Conservation (phyloP, 495 filamentous ascomycete genomes). For the Penicillium herquei region DNA sequence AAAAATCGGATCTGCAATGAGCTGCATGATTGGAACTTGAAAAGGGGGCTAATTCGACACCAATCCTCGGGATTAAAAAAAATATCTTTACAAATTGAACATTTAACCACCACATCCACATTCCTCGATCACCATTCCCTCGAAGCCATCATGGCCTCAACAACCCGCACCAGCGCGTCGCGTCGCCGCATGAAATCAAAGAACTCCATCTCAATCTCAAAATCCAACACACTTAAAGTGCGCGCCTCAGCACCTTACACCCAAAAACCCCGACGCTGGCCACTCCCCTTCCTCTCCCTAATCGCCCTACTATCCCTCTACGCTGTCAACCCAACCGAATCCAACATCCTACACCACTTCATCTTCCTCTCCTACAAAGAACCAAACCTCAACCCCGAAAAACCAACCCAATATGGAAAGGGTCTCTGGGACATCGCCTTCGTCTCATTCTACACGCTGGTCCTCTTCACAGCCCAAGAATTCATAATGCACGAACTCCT, state of each 20-base stretch:
- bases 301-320: conserved; percentile 57
- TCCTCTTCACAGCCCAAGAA: conserved; percentile 83
- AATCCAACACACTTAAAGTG: background rate
- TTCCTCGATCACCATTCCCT: too few relatives aligned
- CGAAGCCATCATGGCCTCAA: background rate
- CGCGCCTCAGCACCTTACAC: background rate
- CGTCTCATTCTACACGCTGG: conserved; percentile 77
- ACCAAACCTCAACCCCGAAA: conserved; percentile 23
- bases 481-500: conserved; percentile 88
- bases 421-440: conserved; percentile 76
- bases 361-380: conserved; percentile 86
- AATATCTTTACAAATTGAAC: too few relatives aligned
- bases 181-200: background rate
- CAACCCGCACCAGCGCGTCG: background rate
- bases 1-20: background rate
- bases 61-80: too few relatives aligned
- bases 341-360: conserved; percentile 72
- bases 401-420: conserved; percentile 71
- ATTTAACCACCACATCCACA: too few relatives aligned
- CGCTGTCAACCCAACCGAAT: conserved; percentile 66
- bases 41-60: background rate
- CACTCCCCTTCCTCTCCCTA: conserved; percentile 65
- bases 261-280: conserved; percentile 54
- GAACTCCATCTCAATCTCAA: background rate
- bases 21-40: background rate